Evolutionary conservation across 106 monocot species (phyloP), one percentile per base, ranked within the genome.

Genomic region (Acanthochlamys bracteata): DNA sequence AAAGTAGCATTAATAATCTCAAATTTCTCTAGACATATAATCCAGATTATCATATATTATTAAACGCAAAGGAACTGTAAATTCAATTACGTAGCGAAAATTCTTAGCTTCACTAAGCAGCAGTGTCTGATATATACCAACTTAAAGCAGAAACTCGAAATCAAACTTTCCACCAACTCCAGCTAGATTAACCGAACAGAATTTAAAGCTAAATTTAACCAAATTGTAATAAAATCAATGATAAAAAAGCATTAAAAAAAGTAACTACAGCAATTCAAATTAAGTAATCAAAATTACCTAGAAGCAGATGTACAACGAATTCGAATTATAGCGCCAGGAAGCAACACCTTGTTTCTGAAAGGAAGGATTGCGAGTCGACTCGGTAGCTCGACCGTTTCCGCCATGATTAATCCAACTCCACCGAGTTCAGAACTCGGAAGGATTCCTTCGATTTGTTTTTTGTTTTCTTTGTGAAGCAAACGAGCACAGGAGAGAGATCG

Each of bases 301-400:
- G 79, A 75, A 26, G 89, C 76, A 4, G 92, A 92, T 41, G 98
- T 99, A 80, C 98, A 99, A 10, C 89, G 82, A 71, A 99, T 99
- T 46, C 98, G 92, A 54, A 99, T 76, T 73, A 92, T 86, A 58
- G 98, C 92, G 17, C 98, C 98, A 16, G 98, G 98, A 10, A 99
- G 58, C 24, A 99, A 81, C 9, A 99, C 92, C 86, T 89, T 92
- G 79, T 92, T 99, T 68, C 98, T 62, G 75, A 99, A 99, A 25
- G 98, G 98, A 39, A 99, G 81, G 66, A 92, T 99, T 64, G 84
- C 98, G 25, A 99, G 79, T 17, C 98, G 82, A 53, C 81, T 82
- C 25, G 98, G 98, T 13, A 99, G 78, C 66, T 99, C 98, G 68
- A 89, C 81, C 23, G 83, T 40, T 42, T 83, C 98, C 71, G 88